Evolutionary conservation across 306 rosid species (phyloP).

Genomic region (Trichosanthes truncata): DNA sequence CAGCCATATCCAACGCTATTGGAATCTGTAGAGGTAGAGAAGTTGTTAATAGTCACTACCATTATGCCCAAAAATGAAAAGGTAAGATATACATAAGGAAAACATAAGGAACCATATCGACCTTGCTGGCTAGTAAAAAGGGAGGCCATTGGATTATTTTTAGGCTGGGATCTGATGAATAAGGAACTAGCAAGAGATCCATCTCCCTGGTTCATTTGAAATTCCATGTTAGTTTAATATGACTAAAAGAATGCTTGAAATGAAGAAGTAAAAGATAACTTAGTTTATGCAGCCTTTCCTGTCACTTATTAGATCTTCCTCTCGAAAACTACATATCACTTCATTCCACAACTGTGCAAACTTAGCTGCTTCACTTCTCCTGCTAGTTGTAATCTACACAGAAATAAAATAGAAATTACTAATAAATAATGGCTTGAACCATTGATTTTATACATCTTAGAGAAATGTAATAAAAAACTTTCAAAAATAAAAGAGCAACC

Average conservation of each 20-base stretch:
- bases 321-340: conserved; percentile 93
- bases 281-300: conserved; percentile 46
- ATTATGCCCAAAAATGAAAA: conserved; percentile 7
- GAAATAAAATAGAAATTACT: conserved; percentile 16
- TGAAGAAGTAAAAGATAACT: conserved; percentile 19
- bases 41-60: conserved; percentile 21
- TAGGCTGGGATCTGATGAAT: conserved; percentile 80
- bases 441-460: neutral
- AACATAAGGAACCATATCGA: conserved; percentile 14
- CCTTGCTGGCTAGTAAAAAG: conserved; percentile 98
- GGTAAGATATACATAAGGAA: neutral
- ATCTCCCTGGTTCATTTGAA: conserved; percentile 69
- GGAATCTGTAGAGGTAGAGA: conserved; percentile 58
- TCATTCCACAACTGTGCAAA: conserved; percentile 97
- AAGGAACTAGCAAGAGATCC: conserved; percentile 91
- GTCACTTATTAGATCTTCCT: conserved; percentile 86
- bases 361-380: conserved; percentile 96
- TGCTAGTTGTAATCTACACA: conserved; percentile 63
- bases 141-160: conserved; percentile 98
- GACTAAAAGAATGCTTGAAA: conserved; percentile 13
- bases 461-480: neutral
- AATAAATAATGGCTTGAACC: conserved; percentile 1
- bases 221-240: conserved; percentile 20
- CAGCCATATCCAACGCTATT: conserved; percentile 92
- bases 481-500: conserved; percentile 38